These are phyloP conservation scores for Curvularia sp. DNA, from an alignment of 2,329 filamentous ascomycete species.

Conservation along the genomic window DNA sequence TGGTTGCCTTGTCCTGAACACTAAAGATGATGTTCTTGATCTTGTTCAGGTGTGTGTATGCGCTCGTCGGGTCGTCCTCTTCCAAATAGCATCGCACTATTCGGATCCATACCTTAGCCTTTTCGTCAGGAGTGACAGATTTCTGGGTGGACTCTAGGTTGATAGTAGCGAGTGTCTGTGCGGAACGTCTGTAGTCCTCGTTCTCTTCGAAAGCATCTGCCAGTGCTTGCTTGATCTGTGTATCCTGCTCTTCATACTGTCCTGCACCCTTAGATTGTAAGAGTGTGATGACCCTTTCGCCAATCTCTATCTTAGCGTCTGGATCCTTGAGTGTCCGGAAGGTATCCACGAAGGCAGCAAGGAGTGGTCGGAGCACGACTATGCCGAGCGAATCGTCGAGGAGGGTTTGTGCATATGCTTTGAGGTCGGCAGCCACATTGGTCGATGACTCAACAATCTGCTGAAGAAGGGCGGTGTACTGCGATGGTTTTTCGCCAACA, in stretches of 20 bases:
- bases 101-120: conserved; percentile 86
- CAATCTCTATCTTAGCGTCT: conserved; percentile 76
- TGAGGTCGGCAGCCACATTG: conserved; percentile 67
- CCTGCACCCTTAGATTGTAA: conserved; percentile 73
- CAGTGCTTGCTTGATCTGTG: conserved; percentile 77
- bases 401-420: conserved; percentile 71
- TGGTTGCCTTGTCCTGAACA: conserved; percentile 74
- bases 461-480: conserved; percentile 65
- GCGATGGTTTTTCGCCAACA: conserved; percentile 60
- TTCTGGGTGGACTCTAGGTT: conserved; percentile 89
- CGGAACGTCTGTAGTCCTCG: conserved; percentile 81
- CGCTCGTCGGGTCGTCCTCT: conserved; percentile 85
- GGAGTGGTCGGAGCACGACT: conserved; percentile 75
- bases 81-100: conserved; percentile 95
- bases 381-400: conserved; percentile 75
- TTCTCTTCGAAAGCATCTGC: conserved; percentile 82
- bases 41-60: conserved; percentile 89
- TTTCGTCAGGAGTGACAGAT: conserved; percentile 80
- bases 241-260: conserved; percentile 81
- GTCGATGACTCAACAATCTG: conserved; percentile 60
- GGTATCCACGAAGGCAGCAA: conserved; percentile 69
- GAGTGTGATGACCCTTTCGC: conserved; percentile 72
- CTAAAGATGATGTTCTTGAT: conserved; percentile 90
- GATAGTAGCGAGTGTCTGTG: conserved; percentile 79
- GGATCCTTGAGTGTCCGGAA: conserved; percentile 68